Base-by-base conservation (phyloP, 257 asterid genomes). In the Cinchona pubescens region DNA sequence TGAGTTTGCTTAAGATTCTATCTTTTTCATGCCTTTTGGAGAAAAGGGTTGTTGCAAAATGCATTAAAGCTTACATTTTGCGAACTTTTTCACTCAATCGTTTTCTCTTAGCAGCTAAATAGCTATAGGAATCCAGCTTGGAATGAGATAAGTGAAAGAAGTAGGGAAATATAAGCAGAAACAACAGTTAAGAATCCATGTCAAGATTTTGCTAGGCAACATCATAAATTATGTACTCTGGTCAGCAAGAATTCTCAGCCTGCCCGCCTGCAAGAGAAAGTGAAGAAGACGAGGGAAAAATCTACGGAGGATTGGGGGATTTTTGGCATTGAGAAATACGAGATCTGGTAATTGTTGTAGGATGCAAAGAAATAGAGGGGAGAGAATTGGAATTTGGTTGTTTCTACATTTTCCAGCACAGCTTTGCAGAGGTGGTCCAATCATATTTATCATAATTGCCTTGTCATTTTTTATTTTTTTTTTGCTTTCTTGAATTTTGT, bases 81-180 rank as follows among this genome's bases (percentile, higher is more conserved):
- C 99, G 99, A 80, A 89, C 99, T 87, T 90, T 94, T 49, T 84
- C 84, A 69, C 97, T 94, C 94, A 94, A 86, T 46, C 92, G 88
- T 87, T 91, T 92, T 86, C 91, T 89, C 89, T 82, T 89, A 59
- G 90, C 96, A 9, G 92, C 91, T 56, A 85, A 76, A 9, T 87
- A 92, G 78, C 76, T 72, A 72, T 45, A n/a, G 21, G 82, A 63
- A 62, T 92, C 92, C 23, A 68, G 56, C 75, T 85, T 79, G 40
- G 89, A 83, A 61, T 68, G 59, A 42, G 84, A 81, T 15, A 77
- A 37, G 58, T 78, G 79, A 77, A 78, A 85, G 25, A 85, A 80
- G 59, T 84, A 58, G 40, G 88, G 79, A 79, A 74, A 72, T 51
- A 90, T 77, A 25, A 92, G 59, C 60, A 89, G 53, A 72, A 78